Base-by-base conservation (phyloP, 345 rosid genomes). In the Hibiscus trionum region DNA sequence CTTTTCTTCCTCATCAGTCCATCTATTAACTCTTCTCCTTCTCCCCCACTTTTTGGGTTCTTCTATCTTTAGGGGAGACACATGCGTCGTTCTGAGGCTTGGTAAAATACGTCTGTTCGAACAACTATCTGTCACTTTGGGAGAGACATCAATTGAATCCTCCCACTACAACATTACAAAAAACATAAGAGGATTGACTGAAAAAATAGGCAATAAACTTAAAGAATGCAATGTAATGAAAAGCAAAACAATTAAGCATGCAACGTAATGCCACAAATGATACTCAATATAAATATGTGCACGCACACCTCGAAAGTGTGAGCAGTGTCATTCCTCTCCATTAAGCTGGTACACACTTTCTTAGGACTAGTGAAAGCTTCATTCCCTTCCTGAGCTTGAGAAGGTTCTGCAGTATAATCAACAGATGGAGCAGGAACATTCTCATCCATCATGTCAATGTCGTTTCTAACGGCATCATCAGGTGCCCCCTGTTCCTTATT, bases 1-100 rank as follows among this genome's bases (percentile, higher is more conserved):
- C 3, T 86, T 83, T 77, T 87, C 95, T 72, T 87, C 91, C 79
- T 83, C 80, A 14, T 64, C 0, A 49, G 80, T 83, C 95, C 95
- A 89, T 56, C 42, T 73, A 62, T 70, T 86, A 33, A 12, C 15
- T 26, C 14, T 75, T 69, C 47, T 75, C 44, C 80, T 83, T 70
- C 87, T 82, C 19, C n/a, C 26, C 68, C 80, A 12, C 47, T 71
- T 80, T 11, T 47, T 4, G 5, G 21, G 0, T 37, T 56, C 70
- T 53, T 65, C 29, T 59, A 72, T 71, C 57, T 69, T 79, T 66
- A 80, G 31, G 11, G 87, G 86, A 19, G 84, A 80, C 7, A 69
- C 79, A 27, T 14, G 49, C 53, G 10, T 77, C 27, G 55, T 71
- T 60, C 67, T 77, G 0, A 83, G 80, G 55, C 72, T 84, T 31